Conservation (phyloP, 2,329 filamentous ascomycete species). For the Aspergillus arachidicola region DNA sequence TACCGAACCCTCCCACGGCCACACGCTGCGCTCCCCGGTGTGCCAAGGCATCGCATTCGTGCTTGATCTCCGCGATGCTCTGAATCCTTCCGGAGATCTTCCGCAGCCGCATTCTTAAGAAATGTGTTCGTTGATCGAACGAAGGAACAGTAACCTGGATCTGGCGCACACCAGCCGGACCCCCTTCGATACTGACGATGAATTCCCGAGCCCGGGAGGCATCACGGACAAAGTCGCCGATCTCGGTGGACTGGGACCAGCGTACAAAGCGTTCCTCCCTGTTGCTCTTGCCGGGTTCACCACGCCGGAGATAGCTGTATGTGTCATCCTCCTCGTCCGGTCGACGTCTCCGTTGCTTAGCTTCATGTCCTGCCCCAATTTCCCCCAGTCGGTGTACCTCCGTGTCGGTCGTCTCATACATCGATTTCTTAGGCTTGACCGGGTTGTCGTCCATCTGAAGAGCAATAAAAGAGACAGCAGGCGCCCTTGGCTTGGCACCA, state of each 20-base stretch:
- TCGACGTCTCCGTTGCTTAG: constrained; percentile 47
- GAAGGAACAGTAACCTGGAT: constrained; percentile 81
- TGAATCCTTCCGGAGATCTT: constrained; percentile 71
- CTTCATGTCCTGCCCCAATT: constrained; percentile 23
- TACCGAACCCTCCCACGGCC: constrained; percentile 76
- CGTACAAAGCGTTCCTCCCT: constrained; percentile 67
- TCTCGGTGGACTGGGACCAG: constrained; percentile 86
- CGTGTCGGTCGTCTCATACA: constrained; percentile 42
- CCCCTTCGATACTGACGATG: constrained; percentile 77
- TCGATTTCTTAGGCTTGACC: constrained; percentile 41
- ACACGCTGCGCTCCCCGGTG: constrained; percentile 76
- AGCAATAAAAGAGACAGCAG: constrained; percentile 76
- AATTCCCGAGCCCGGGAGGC: constrained; percentile 84
- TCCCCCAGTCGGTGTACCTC: constrained; percentile 38
- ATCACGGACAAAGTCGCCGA: constrained; percentile 92
- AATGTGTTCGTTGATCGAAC: constrained; percentile 89
- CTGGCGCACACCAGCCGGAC: constrained; percentile 59
- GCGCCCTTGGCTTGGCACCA: constrained; percentile 68
- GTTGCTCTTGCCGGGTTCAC: constrained; percentile 19
- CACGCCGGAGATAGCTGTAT: constrained; percentile 68
- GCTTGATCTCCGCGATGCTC: constrained; percentile 71
- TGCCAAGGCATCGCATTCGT: constrained; percentile 77
- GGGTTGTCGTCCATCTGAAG: constrained; percentile 71
- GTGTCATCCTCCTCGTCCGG: constrained; percentile 63
- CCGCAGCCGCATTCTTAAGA: constrained; percentile 74